Percentiles rank a stretch among this genome's conserved stretches.
These are phyloP conservation scores for Limtongia smithiae DNA, from an alignment of 805 yeast genomes.

Conservation along the genomic window DNA sequence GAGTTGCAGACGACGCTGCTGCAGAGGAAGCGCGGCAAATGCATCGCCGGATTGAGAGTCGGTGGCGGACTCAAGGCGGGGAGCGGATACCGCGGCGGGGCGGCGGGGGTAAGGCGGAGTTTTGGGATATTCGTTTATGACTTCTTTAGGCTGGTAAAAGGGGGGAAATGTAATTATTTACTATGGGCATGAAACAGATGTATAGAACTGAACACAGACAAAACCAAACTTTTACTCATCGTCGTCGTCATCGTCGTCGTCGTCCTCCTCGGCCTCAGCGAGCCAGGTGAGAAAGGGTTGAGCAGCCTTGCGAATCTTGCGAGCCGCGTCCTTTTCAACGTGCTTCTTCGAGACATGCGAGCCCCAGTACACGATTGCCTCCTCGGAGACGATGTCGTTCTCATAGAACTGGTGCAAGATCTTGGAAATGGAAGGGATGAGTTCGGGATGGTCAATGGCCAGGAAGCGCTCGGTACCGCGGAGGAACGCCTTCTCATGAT, in stretches of 20 bases:
- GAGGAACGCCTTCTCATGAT: constrained; percentile 79
- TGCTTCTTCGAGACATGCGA: constrained; percentile 87
- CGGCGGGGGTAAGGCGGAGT: too few relatives aligned
- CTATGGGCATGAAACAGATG: background rate
- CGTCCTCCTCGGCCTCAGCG: constrained; percentile 78
- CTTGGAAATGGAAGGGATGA: constrained; percentile 73
- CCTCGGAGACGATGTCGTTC: constrained; percentile 80
- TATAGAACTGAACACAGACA: background rate
- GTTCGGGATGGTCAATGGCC: constrained; percentile 72
- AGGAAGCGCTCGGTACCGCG: constrained; percentile 95
- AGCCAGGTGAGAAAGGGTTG: constrained; percentile 95
- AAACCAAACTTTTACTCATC: constrained; percentile 11
- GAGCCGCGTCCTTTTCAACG: constrained; percentile 85
- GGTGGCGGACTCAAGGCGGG: too few relatives aligned
- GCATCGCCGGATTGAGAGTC: too few relatives aligned
- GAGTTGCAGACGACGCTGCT: too few relatives aligned
- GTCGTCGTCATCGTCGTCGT: constrained; percentile 42
- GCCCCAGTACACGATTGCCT: constrained; percentile 78
- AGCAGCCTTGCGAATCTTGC: constrained; percentile 93
- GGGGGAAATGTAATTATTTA: too few relatives aligned
- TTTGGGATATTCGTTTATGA: too few relatives aligned
- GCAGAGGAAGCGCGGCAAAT: too few relatives aligned
- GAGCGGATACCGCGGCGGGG: too few relatives aligned
- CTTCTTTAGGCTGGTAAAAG: too few relatives aligned
- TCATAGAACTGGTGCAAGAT: constrained; percentile 78